Base-by-base conservation (phyloP, 2,329 filamentous ascomycete species). In the Beauveria australis region DNA sequence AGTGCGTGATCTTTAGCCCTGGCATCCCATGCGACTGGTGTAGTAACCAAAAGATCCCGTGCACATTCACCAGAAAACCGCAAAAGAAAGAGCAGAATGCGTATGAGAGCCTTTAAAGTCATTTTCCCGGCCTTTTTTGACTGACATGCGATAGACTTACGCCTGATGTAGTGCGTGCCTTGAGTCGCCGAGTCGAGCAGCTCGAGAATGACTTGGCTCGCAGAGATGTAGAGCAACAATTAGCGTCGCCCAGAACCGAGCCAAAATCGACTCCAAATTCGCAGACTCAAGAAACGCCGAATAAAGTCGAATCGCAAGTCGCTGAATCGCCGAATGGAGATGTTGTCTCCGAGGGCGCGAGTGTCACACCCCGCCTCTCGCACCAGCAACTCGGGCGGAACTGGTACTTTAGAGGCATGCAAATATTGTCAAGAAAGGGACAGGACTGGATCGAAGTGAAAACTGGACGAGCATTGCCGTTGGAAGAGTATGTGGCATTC, bases 351-450 rank as follows among this genome's bases (percentile, higher is more conserved):
- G 16, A 41, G 19, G 18, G 37, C 24, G 19, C 24, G 3, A 9
- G 37, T 24, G 1, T 19, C 37, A 8, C 18, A 12, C 24, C 2
- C 30, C 14, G 16, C 10, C 43, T 57, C 19, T 18, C 46, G 14
- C 47, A 37, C 10, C 41, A n/a, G 40, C 47, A 53, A 18, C 30
- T 53, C 2, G 53, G 53, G 10, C 24, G 10, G n/a, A 63, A 60
- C 18, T 64, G 63, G 63, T 63, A 63, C 53, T 63, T 60, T 41
- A 60, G 63, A 33, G 63, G 63, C 24, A 53, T 64, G 26, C 54
- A 58, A n/a, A 60, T 64, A 14, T 24, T 64, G 22, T 64, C 63
- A 5, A 28, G 30, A 37, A 48, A 60, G 10, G 63, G 63, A 2
- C 40, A 52, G 22, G 14, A 62, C 19, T 64, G 63, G 63, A 63